Conservation (phyloP, 129 eudicot species). For the carrot (Daucus carota) region DH1_v3.0 NC_030383.2:47465501-47466000, state of each 20-base stretch:
- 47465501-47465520: neutral
- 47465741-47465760: neutral
- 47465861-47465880: too few relatives aligned
- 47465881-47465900: too few relatives aligned
- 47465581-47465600: neutral
- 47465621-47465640: conserved; percentile 24
- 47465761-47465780: conserved; percentile 37
- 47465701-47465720: neutral
- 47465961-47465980: neutral
- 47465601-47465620: conserved; percentile 13
- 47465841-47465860: conserved; percentile 54
- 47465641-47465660: conserved; percentile 52
- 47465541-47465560: neutral
- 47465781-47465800: conserved; percentile 37
- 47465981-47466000: neutral
- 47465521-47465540: conserved; percentile 13
- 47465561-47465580: conserved; percentile 3
- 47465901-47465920: too few relatives aligned
- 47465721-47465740: too few relatives aligned
- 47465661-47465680: conserved; percentile 34
- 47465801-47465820: conserved; percentile 33
- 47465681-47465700: conserved; percentile 10
- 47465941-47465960: too few relatives aligned
- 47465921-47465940: too few relatives aligned
- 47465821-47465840: conserved; percentile 45